Evolutionary conservation across 208 protist genomes (phyloP), one percentile per base, ranked within the genome.

Genomic region (Balamuthia mandrillaris): DNA sequence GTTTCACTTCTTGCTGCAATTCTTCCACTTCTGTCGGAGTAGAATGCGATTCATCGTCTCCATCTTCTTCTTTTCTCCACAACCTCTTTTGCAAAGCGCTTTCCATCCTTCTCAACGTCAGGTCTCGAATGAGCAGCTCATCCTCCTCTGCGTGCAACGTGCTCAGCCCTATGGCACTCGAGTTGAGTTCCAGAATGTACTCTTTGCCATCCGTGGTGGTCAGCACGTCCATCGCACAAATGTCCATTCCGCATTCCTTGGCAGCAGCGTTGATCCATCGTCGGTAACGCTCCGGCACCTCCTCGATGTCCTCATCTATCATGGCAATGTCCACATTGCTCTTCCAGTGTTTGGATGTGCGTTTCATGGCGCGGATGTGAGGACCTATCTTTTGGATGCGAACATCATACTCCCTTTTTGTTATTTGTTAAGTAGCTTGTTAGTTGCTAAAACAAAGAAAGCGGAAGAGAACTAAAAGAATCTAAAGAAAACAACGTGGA

Each of bases 371-470:
- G n/a, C 63, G 63, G 39, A 52, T 52, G 39, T 74, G n/a, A n/a
- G 44, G n/a, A 27, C 63, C 63, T 9, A 74, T 74, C 39, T 74
- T 74, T 14, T 74, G 63, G 21, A 74, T 74, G n/a, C 63, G n/a
- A 35, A 74, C 44, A 42, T 74, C 63, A 29, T 49, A 74, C 41
- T 74, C 63, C 63, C 63, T 52, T 37, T 74, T 31, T 63, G 4
- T n/a, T n/a, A n/a, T n/a, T n/a, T n/a, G n/a, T n/a, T n/a, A 18
- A 56, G 18, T 56, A 56, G 49, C 49, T 56, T 56, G n/a, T 56
- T 18, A 18, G 9, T 45, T 54, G 31, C 24, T 54, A 35, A 39
- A 66, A 37, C 44, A 60, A 52, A 39, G 16, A 27, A 75, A 7
- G 33, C 42, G 44, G n/a, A 74, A 14, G 65, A 74, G 65, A n/a